These are phyloP conservation scores for Mycena olivaceomarginata DNA, from an alignment of 768 basidiomycete species.

Conservation along the genomic window DNA sequence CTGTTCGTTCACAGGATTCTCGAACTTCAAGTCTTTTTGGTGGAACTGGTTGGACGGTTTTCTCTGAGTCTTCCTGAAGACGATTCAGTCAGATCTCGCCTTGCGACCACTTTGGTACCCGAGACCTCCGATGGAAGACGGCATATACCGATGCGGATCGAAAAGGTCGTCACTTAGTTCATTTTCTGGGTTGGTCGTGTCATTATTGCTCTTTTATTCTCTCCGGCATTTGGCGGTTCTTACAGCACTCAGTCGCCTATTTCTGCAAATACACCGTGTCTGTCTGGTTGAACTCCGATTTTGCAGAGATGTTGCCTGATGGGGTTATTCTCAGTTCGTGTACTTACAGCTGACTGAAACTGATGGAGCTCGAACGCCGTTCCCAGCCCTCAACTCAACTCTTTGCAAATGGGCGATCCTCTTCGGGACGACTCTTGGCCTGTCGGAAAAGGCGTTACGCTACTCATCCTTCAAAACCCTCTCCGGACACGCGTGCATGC, in stretches of 20 bases:
- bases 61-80: conserved; percentile 30
- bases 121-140: conserved; percentile 18
- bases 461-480: not conserved
- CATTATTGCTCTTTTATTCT: too few relatives aligned
- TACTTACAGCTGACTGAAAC: too few relatives aligned
- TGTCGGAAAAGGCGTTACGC: not conserved
- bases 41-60: conserved; percentile 33
- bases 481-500: not conserved
- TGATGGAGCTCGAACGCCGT: too few relatives aligned
- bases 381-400: too few relatives aligned
- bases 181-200: too few relatives aligned
- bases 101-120: conserved; percentile 8
- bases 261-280: too few relatives aligned
- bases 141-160: conserved; percentile 22
- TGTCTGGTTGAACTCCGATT: too few relatives aligned
- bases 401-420: too few relatives aligned
- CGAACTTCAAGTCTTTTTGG: conserved; percentile 40
- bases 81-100: conserved; percentile 3
- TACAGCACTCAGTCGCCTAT: too few relatives aligned
- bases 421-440: not conserved
- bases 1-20: conserved; percentile 15
- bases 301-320: too few relatives aligned
- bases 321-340: too few relatives aligned
- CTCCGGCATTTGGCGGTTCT: too few relatives aligned
- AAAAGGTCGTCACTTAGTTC: not conserved